Conservation (phyloP, 1,139 yeast genomes). For the Debaryomyces udenii region DNA sequence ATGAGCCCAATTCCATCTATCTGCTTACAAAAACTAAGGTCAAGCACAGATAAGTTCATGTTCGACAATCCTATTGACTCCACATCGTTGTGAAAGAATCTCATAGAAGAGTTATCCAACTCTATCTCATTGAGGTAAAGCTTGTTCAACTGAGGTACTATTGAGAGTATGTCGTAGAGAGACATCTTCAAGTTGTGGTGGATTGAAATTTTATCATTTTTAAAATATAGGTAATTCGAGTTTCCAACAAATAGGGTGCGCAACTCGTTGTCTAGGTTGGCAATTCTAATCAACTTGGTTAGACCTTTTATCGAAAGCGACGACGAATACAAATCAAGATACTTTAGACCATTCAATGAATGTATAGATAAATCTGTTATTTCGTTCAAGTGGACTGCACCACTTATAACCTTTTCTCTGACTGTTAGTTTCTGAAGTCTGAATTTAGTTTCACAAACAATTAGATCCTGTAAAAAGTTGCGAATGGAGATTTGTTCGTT, state of each 20-base stretch:
- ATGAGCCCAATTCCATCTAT: conserved; percentile 47
- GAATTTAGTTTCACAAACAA: conserved; percentile 34
- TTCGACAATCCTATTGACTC: conserved; percentile 20
- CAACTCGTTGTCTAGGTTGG: conserved; percentile 22
- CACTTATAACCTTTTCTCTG: conserved; percentile 30
- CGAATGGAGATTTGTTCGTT: conserved; percentile 32
- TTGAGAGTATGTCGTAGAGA: conserved; percentile 25
- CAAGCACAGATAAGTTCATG: conserved; percentile 28
- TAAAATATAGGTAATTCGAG: conserved; percentile 34
- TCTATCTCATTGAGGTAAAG: conserved; percentile 41
- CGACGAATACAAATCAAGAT: conserved; percentile 40
- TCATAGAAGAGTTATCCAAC: conserved; percentile 40
- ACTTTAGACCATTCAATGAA: conserved; percentile 26
- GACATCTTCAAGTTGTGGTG: conserved; percentile 19
- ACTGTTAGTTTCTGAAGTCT: conserved; percentile 30
- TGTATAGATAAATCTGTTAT: conserved; percentile 27
- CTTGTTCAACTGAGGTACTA: conserved; percentile 27
- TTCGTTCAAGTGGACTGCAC: conserved; percentile 28
- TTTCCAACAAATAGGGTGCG: conserved; percentile 32
- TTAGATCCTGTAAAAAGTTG: conserved; percentile 33
- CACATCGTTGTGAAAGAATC: conserved; percentile 31
- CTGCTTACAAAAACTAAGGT: conserved; percentile 39
- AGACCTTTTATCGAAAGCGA: conserved; percentile 38
- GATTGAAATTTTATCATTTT: conserved; percentile 26
- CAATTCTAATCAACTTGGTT: conserved; percentile 28